Conservation (phyloP, 1,139 yeast genomes). For the Candida labiduridarum region DNA sequence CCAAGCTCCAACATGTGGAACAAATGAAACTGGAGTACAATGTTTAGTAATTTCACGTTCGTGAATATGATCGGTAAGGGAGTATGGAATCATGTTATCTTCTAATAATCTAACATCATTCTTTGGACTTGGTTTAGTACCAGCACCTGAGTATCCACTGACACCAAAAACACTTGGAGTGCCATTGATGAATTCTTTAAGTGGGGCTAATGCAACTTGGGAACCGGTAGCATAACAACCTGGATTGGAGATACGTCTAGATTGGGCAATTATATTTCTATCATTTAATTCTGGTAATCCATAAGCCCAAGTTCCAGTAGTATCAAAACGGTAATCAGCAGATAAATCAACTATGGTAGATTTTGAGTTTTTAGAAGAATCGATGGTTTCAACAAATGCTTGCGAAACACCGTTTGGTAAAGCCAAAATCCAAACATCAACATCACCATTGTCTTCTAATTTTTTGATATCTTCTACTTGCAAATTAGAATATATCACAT, state of each 20-base stretch:
- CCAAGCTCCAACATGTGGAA: conserved; percentile 99
- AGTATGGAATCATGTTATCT: conserved; percentile 90
- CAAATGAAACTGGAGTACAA: conserved; percentile 77
- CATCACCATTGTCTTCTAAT: conserved; percentile 73
- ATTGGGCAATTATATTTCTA: conserved; percentile 66
- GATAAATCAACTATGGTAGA: conserved; percentile 90
- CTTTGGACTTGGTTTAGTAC: conserved; percentile 97
- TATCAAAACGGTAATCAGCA: conserved; percentile 94
- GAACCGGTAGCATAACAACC: conserved; percentile 99
- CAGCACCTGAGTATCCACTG: conserved; percentile 98
- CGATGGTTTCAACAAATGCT: conserved; percentile 95
- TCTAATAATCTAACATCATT: conserved; percentile 75
- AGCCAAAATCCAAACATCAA: conserved; percentile 99
- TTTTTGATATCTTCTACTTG: conserved; percentile 82
- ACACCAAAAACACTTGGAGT: conserved; percentile 90
- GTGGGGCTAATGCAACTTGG: conserved; percentile 88
- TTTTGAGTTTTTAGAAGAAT: conserved; percentile 55
- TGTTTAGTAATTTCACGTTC: conserved; percentile 88
- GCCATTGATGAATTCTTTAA: conserved; percentile 62
- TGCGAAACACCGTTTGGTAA: conserved; percentile 97
- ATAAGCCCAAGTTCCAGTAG: conserved; percentile 84
- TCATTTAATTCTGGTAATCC: conserved; percentile 86
- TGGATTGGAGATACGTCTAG: conserved; percentile 89
- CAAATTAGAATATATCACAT: conserved; percentile 80
- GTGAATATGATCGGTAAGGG: conserved; percentile 94